Percentiles rank a stretch among this genome's conserved stretches.
Conservation (phyloP, 192 early-diverging fungal species). For the Coemansia sp. region DNA sequence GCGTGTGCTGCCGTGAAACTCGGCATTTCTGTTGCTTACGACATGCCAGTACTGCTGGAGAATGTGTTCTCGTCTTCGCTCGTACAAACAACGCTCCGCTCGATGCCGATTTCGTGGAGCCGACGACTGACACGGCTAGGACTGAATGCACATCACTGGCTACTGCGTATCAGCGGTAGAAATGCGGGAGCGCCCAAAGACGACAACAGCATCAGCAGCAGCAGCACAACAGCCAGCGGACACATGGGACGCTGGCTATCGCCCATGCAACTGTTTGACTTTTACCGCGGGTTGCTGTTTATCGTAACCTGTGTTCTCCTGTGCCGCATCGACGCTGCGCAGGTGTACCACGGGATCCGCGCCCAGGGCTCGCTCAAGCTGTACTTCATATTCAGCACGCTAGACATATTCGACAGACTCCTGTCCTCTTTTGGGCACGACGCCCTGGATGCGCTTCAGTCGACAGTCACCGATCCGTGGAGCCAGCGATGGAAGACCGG, state of each 20-base stretch:
- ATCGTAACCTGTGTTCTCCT: constrained; percentile 72
- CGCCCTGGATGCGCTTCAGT: constrained; percentile 91
- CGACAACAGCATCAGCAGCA: not conserved
- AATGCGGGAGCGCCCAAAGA: not conserved
- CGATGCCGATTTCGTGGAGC: constrained; percentile 26
- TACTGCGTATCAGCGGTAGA: constrained; percentile 17
- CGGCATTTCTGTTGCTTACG: constrained; percentile 10
- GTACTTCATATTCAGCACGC: constrained; percentile 93
- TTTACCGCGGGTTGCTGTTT: constrained; percentile 84
- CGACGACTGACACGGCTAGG: constrained; percentile 17
- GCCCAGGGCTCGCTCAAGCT: constrained; percentile 96
- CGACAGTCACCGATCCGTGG: constrained; percentile 55
- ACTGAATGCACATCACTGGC: constrained; percentile 1
- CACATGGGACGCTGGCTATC: constrained; percentile 58
- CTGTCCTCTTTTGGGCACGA: constrained; percentile 93
- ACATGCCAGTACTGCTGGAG: constrained; percentile 19
- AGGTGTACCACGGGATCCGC: constrained; percentile 92
- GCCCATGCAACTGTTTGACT: constrained; percentile 83
- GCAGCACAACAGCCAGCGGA: constrained; percentile 6
- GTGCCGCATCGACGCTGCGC: constrained; percentile 79
- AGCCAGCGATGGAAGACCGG: constrained; percentile 41
- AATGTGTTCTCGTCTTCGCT: constrained; percentile 5
- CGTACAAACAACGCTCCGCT: constrained; percentile 5
- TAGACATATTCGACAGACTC: constrained; percentile 94
- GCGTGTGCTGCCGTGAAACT: constrained; percentile 60